A percentile compares a stretch with the other conserved stretches of the same genome.
Conservation (phyloP, 1,284 basidiomycete species). For the Leccinum solheimii region DNA sequence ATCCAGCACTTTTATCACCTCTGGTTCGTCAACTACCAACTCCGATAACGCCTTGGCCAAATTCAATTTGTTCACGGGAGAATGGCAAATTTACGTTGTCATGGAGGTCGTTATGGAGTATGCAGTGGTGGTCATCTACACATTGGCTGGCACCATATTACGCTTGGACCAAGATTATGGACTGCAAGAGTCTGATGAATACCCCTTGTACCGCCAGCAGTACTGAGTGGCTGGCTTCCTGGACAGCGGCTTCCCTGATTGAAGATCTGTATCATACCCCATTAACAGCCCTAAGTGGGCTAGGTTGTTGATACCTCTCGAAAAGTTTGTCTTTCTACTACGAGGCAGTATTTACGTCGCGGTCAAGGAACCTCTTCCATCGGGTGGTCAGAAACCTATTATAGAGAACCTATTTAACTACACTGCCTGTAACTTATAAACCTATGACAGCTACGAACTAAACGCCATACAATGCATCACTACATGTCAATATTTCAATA, state of each 20-base stretch:
- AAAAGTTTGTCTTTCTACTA: background rate
- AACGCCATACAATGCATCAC: background rate
- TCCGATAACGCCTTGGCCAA: constrained; percentile 38
- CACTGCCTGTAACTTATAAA: background rate
- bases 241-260: background rate
- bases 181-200: constrained; percentile 32
- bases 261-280: background rate
- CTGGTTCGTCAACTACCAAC: constrained; percentile 22
- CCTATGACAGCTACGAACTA: background rate
- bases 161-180: constrained; percentile 37
- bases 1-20: constrained; percentile 43
- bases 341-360: background rate
- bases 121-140: constrained; percentile 48
- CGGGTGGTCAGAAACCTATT: background rate
- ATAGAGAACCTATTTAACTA: background rate
- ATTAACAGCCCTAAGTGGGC: background rate
- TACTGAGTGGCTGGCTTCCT: constrained; percentile 18
- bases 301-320: background rate
- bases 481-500: background rate
- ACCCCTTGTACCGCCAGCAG: constrained; percentile 27
- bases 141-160: constrained; percentile 39
- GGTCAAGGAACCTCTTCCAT: background rate
- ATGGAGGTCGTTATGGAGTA: constrained; percentile 62
- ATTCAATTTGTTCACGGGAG: constrained; percentile 54
- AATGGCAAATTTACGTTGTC: constrained; percentile 54